These are phyloP conservation scores for Lunularia cruciata DNA, from an alignment of 225 moss, liverwort and hornwort genomes.

Conservation along the genomic window DNA sequence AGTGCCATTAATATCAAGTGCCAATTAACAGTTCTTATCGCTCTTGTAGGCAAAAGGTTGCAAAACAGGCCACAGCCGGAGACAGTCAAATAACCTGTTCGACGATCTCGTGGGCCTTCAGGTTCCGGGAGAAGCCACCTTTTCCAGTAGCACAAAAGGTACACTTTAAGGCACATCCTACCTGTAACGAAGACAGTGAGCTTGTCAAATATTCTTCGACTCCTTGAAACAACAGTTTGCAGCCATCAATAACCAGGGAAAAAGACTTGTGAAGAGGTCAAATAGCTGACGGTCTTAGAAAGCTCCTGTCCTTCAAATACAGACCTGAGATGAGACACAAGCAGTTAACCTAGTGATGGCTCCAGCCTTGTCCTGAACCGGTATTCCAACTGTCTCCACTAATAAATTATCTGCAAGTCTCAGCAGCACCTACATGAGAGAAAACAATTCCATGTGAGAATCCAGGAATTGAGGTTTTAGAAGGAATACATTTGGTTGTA, in stretches of 20 bases:
- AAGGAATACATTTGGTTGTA: no score
- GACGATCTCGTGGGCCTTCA: conserved; percentile 88
- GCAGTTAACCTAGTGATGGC: conserved; percentile 72
- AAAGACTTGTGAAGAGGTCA: no score
- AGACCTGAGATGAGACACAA: conserved; percentile 97
- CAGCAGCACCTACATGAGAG: conserved; percentile 59
- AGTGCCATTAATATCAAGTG: no score
- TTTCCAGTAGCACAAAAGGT: conserved; percentile 98
- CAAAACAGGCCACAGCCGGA: not conserved
- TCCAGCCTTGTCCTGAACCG: conserved; percentile 68
- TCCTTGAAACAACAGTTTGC: no score
- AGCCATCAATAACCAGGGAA: no score
- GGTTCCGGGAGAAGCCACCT: conserved; percentile 92
- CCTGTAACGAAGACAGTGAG: conserved; percentile 39
- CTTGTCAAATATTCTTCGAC: no score
- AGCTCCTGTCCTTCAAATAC: not conserved
- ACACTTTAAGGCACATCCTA: conserved; percentile 91
- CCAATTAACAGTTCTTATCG: no score
- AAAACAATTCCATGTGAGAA: no score
- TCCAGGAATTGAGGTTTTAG: no score
- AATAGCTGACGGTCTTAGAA: no score
- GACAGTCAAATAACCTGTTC: conserved; percentile 68
- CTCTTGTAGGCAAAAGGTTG: not conserved
- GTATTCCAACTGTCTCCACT: conserved; percentile 97
- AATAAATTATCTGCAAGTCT: conserved; percentile 82